phyloP scores from a whole-genome alignment of 768 basidiomycete species.

The Leccinum fibrillosum region DNA sequence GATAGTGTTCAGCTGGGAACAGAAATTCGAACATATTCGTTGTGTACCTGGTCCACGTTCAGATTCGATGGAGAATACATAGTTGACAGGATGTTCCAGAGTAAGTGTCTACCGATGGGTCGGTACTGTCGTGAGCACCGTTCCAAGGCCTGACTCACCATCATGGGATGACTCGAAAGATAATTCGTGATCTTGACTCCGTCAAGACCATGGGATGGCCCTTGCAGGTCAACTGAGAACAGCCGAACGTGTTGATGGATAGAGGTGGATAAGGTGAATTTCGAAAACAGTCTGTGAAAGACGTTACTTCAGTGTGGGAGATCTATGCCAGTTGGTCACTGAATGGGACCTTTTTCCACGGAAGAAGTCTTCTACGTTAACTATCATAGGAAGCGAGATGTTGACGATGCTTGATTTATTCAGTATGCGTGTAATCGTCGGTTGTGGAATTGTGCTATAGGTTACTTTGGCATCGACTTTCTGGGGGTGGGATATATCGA shows the following conservation, averaged over 20 bases:
- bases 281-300: constrained; percentile 71
- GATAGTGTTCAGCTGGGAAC: constrained; percentile 1
- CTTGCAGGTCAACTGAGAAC: constrained; percentile 52
- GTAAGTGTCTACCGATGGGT: constrained; percentile 61
- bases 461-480: constrained; percentile 67
- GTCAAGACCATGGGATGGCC: constrained; percentile 40
- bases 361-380: constrained; percentile 97
- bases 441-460: constrained; percentile 60
- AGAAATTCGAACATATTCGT: constrained; percentile 4
- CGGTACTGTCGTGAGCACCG: background rate
- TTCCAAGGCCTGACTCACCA: constrained; percentile 37
- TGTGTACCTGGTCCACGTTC: constrained; percentile 53
- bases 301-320: background rate
- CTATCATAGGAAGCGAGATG: constrained; percentile 77
- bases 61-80: constrained; percentile 77
- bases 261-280: constrained; percentile 85
- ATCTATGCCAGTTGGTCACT: background rate
- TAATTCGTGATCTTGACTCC: constrained; percentile 53
- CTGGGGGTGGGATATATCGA: constrained; percentile 33
- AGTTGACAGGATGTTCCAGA: constrained; percentile 70
- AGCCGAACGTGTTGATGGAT: constrained; percentile 79
- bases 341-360: constrained; percentile 65
- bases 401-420: constrained; percentile 53
- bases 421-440: constrained; percentile 51
- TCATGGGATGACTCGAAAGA: constrained; percentile 42